These are phyloP conservation scores for Globisporangium orthogonon DNA, from an alignment of 352 stramenopile genomes.

Conservation along the genomic window DNA sequence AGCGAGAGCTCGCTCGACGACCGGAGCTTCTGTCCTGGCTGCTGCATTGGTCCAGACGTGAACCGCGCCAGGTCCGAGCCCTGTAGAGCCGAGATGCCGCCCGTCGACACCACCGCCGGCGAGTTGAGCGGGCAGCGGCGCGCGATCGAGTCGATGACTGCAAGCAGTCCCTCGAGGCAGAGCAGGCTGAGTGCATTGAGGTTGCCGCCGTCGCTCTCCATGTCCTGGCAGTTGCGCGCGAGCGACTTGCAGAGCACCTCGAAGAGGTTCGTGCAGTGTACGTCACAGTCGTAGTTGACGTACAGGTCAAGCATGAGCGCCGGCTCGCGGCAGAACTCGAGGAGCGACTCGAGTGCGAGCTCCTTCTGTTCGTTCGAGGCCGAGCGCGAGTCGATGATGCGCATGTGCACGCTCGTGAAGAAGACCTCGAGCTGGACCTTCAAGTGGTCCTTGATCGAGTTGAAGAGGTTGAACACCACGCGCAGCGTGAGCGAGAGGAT, in stretches of 20 bases:
- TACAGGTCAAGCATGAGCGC: constrained; percentile 98
- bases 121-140: constrained; percentile 68
- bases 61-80: constrained; percentile 67
- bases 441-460: constrained; percentile 98
- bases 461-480: constrained; percentile 99
- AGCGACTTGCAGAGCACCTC: constrained; percentile 95
- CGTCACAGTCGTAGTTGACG: constrained; percentile 99
- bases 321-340: constrained; percentile 97
- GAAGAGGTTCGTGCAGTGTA: constrained; percentile 98
- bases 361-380: constrained; percentile 84
- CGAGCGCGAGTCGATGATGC: constrained; percentile 87
- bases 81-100: constrained; percentile 39
- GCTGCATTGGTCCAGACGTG: constrained; percentile 25
- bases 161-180: constrained; percentile 84
- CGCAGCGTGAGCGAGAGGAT: constrained; percentile 90
- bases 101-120: constrained; percentile 14
- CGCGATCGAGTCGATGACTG: constrained; percentile 93
- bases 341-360: constrained; percentile 88
- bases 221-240: constrained; percentile 77
- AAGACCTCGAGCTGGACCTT: constrained; percentile 99
- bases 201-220: constrained; percentile 49
- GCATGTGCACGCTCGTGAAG: constrained; percentile 96
- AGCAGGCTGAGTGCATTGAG: constrained; percentile 67
- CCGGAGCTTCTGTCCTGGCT: not conserved
- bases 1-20: constrained; percentile 43